Percentiles rank a stretch among this genome's conserved stretches.
phyloP scores from a whole-genome alignment of 2,329 filamentous ascomycete species.

The Didymella keratinophila region DNA sequence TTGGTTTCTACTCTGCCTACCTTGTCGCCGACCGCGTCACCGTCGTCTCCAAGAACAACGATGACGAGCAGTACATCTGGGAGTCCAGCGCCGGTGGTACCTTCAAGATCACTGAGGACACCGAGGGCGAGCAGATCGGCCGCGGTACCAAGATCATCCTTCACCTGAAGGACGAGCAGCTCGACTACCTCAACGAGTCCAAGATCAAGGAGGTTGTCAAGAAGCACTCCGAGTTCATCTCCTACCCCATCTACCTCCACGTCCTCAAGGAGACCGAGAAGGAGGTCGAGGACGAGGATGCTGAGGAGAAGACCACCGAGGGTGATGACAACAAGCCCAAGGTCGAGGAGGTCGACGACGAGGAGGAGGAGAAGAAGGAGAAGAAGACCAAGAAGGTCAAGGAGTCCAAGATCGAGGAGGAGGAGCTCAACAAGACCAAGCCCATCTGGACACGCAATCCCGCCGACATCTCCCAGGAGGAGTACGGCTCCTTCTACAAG shows the following conservation, averaged over 20 bases:
- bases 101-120: conserved; percentile 91
- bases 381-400: conserved; percentile 99
- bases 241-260: conserved; percentile 99
- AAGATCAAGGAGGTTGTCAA: conserved; percentile 99
- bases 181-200: conserved; percentile 96
- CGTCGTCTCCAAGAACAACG: conserved; percentile 98
- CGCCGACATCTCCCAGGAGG: conserved; percentile 90
- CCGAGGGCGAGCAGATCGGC: conserved; percentile 87
- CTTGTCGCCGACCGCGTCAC: conserved; percentile 96
- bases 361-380: conserved; percentile 84
- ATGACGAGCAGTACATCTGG: conserved; percentile 99
- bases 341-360: conserved; percentile 91
- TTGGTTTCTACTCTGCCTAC: conserved; percentile 99
- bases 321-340: conserved; percentile 94
- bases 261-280: conserved; percentile 99
- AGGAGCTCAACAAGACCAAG: conserved; percentile 99
- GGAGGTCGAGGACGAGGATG: conserved; percentile 96
- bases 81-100: conserved; percentile 97
- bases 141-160: conserved; percentile 98
- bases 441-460: conserved; percentile 99
- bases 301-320: conserved; percentile 65
- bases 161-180: conserved; percentile 99
- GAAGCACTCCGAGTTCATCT: conserved; percentile 99
- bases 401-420: conserved; percentile 98
- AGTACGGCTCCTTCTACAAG: conserved; percentile 99